Conservation (phyloP, 257 asterid genomes). For the Linaria vulgaris region DNA sequence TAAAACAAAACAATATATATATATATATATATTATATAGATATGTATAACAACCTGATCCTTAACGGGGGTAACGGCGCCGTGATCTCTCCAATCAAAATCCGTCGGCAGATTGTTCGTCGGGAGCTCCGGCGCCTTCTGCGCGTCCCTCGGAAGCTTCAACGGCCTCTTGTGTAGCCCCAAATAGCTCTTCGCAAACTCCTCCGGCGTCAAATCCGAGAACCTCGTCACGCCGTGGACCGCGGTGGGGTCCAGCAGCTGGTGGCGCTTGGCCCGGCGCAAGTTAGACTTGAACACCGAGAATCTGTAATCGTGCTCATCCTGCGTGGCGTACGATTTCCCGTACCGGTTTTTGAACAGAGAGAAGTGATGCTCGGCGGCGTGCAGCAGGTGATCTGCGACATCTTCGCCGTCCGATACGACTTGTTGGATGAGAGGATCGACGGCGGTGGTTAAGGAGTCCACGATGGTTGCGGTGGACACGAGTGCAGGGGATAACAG, state of each 20-base stretch:
- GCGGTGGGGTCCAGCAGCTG: slow-evolving; percentile 85
- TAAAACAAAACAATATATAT: too few relatives aligned
- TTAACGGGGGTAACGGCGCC: slow-evolving; percentile 85
- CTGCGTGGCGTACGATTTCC: slow-evolving; percentile 58
- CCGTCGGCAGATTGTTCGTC: slow-evolving; percentile 58
- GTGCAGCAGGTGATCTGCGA: slow-evolving; percentile 50
- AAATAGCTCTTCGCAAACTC: slow-evolving; percentile 66
- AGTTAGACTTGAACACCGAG: slow-evolving; percentile 68
- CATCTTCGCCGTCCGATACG: slow-evolving; percentile 57
- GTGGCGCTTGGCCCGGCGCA: slow-evolving; percentile 71
- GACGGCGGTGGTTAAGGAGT: slow-evolving; percentile 33
- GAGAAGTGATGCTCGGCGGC: slow-evolving; percentile 81
- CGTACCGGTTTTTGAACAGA: slow-evolving; percentile 54
- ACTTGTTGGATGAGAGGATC: slow-evolving; percentile 77
- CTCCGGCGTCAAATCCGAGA: slow-evolving; percentile 71
- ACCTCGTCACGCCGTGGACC: slow-evolving; percentile 78
- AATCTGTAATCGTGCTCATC: slow-evolving; percentile 81
- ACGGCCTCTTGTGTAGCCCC: slow-evolving; percentile 48
- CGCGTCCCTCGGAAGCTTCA: slow-evolving; percentile 59
- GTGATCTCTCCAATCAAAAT: slow-evolving; percentile 85
- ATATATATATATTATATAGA: too few relatives aligned
- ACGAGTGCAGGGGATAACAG: slow-evolving; percentile 32
- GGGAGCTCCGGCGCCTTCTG: slow-evolving; percentile 72
- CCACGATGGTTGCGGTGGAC: slow-evolving; percentile 17
- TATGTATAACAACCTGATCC: too few relatives aligned